phyloP scores from a whole-genome alignment of 345 rosid genomes.

The Euphorbia pulcherrima region DNA sequence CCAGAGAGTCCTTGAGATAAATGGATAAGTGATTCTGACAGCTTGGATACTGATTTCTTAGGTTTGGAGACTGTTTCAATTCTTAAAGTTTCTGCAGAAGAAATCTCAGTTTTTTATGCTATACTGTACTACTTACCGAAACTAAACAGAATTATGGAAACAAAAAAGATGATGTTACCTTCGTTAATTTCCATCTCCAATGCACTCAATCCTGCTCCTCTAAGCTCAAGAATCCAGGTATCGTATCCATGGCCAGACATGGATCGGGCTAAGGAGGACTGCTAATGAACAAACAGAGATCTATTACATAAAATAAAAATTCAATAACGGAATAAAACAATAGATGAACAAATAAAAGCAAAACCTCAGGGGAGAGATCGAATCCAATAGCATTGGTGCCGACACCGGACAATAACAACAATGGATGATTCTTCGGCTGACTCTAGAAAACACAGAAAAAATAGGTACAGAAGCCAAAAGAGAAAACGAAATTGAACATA shows the following conservation, averaged over 20 bases:
- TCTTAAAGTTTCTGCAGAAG: slow-evolving; percentile 10
- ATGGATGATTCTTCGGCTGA: slow-evolving; percentile 63
- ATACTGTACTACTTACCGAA: background rate
- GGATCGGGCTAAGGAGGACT: slow-evolving; percentile 78
- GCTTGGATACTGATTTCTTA: slow-evolving; percentile 7
- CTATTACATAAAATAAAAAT: background rate
- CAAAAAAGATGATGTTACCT: slow-evolving; percentile 6
- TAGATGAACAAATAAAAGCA: background rate
- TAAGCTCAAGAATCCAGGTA: slow-evolving; percentile 81
- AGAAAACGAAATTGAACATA: background rate
- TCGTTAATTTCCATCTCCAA: slow-evolving; percentile 25
- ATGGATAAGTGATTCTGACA: slow-evolving; percentile 31
- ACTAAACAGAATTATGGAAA: background rate
- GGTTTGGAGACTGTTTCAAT: slow-evolving; percentile 13
- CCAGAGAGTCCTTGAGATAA: slow-evolving; percentile 38
- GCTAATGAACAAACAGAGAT: slow-evolving; percentile 3
- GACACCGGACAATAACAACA: slow-evolving; percentile 67
- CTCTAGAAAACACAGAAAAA: slow-evolving; percentile 28
- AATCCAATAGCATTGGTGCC: slow-evolving; percentile 73
- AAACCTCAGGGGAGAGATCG: slow-evolving; percentile 74
- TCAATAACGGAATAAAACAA: background rate
- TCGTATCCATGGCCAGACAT: slow-evolving; percentile 82
- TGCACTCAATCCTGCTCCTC: slow-evolving; percentile 79
- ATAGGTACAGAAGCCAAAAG: background rate
- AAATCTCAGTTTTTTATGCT: slow-evolving; percentile 21